These are phyloP conservation scores for Ophiostoma piceae DNA, from an alignment of 2,329 filamentous ascomycete genomes.

Conservation along the genomic window DNA sequence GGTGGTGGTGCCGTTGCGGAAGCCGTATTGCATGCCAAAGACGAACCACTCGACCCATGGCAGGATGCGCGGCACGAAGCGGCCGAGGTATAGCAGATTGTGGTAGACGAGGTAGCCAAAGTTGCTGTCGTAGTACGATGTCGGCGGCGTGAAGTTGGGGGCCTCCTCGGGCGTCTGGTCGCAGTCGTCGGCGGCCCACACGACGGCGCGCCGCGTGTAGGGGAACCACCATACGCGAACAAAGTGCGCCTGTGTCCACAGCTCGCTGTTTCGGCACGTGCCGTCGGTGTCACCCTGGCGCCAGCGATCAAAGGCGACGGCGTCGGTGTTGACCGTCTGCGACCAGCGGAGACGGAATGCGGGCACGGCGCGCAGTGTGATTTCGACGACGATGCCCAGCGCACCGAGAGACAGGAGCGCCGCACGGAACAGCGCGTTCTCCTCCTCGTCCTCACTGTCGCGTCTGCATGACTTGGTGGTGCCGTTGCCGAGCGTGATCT, in stretches of 20 bases:
- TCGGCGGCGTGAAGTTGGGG: conserved; percentile 48
- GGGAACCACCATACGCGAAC: conserved; percentile 97
- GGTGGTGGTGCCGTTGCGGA: conserved; percentile 55
- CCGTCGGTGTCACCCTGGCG: conserved; percentile 59
- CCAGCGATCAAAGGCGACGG: conserved; percentile 64
- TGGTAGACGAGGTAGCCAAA: conserved; percentile 90
- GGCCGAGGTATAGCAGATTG: conserved; percentile 75
- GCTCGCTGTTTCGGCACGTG: conserved; percentile 58
- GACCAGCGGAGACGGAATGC: conserved; percentile 82
- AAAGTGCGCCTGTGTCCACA: conserved; percentile 85
- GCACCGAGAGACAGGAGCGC: conserved; percentile 83
- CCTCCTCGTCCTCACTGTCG: conserved; percentile 57
- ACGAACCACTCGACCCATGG: conserved; percentile 95
- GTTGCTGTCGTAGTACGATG: conserved; percentile 72
- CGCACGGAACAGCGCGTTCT: conserved; percentile 74
- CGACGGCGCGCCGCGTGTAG: conserved; percentile 78
- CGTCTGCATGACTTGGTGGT: conserved; percentile 58
- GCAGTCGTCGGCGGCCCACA: conserved; percentile 84
- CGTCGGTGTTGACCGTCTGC: conserved; percentile 69
- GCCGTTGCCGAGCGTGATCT: conserved; percentile 78
- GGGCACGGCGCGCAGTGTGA: conserved; percentile 76
- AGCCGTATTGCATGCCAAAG: conserved; percentile 96
- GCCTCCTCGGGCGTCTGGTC: conserved; percentile 43
- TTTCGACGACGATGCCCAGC: conserved; percentile 82
- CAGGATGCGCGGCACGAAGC: conserved; percentile 70